Percentiles rank a stretch among this genome's conserved stretches.
Conservation (phyloP, 1,284 basidiomycete species). For the Sanghuangporus weigelae region DNA sequence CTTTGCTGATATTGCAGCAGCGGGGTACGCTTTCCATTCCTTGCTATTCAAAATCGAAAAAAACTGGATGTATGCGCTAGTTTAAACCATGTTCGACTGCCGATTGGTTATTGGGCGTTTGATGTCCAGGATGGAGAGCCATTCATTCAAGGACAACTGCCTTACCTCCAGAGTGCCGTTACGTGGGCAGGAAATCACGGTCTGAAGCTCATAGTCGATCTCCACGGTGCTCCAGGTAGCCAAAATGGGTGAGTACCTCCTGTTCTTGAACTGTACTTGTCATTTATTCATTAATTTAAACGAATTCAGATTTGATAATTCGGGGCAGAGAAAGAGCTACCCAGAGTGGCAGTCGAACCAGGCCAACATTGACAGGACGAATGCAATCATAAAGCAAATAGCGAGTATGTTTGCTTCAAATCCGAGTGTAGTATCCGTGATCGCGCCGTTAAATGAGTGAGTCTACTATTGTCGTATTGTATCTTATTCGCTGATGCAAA, state of each 20-base stretch:
- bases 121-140: conserved; percentile 78
- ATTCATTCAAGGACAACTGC: conserved; percentile 76
- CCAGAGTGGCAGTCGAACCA: conserved; percentile 70
- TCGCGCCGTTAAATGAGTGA: conserved; percentile 76
- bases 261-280: not conserved
- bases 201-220: conserved; percentile 78
- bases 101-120: conserved; percentile 92
- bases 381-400: conserved; percentile 62
- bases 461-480: conserved; percentile 20
- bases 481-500: not conserved
- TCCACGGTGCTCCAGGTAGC: conserved; percentile 81
- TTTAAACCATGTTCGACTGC: conserved; percentile 81
- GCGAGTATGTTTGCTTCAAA: conserved; percentile 55
- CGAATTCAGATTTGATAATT: conserved; percentile 75
- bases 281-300: not conserved
- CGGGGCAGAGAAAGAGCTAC: conserved; percentile 59
- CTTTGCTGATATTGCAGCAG: conserved; percentile 66
- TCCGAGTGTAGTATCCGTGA: conserved; percentile 57
- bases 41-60: conserved; percentile 13
- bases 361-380: conserved; percentile 66
- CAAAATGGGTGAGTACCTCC: conserved; percentile 62
- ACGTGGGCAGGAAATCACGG: conserved; percentile 73
- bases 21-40: conserved; percentile 44
- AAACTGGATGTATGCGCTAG: conserved; percentile 29
- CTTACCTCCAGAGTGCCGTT: conserved; percentile 70